Base-by-base conservation (phyloP, 2,329 filamentous ascomycete species). In the Pseudogymnoascus sp. region DNA sequence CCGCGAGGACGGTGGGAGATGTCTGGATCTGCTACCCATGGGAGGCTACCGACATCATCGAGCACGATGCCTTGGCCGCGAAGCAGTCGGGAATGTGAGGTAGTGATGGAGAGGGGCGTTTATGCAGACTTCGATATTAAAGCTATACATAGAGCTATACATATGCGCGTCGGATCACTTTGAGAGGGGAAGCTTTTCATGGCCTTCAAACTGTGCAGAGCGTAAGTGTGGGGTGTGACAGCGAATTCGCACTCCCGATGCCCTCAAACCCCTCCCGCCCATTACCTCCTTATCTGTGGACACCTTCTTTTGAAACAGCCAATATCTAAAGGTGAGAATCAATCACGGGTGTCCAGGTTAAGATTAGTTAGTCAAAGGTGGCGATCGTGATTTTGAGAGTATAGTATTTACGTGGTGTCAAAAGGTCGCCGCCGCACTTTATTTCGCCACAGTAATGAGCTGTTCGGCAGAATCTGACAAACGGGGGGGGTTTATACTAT, bases 21-120 rank as follows among this genome's bases (percentile, higher is more conserved):
- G 87, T 91, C 66, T 99, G 94, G 94, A 97, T 97, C 74, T 95
- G 91, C 81, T 99, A 99, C 77, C 94, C 94, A 14, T 99, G 94
- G 94, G 94, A 97, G 79, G 94, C 94, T 43, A 88, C 77, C 34
- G 90, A 97, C 73, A 97, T 97, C 71, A 91, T 96, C 28, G 90
- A 92, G 81, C 93, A 97, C 73, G 93, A 97, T 76, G 76, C 78
- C 63, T 73, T 87, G 62, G 89, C 91, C 16, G 77, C 43, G 12
- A 66, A 70, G 63, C 64, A 71, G 59, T 35, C 66, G 34, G 50
- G 62, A 16, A 64, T 61, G 39, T 61, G 47, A 50, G 34, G 28
- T 34, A 54, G 28, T 14, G 47, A 54, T 32, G 47, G 47, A 54
- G n/a, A 34, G 16, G n/a, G 41, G 47, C 28, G 47, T 54, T 32